Conservation (phyloP, 2,329 filamentous ascomycete genomes). For the Myriangium duriaei region DNA sequence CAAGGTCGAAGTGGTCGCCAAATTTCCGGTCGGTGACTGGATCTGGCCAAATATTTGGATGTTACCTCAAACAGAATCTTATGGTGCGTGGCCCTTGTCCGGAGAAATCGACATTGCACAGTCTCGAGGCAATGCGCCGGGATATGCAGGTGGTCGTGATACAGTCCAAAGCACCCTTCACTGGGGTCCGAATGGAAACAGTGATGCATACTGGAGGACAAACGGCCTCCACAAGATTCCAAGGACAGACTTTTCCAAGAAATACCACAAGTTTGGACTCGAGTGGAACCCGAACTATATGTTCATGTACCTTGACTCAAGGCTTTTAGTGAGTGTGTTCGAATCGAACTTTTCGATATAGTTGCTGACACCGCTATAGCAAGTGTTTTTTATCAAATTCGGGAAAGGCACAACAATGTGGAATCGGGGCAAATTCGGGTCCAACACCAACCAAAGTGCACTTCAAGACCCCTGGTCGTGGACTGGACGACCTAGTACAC, state of each 20-base stretch:
- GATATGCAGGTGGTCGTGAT: constrained; percentile 31
- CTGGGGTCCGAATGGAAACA: constrained; percentile 28
- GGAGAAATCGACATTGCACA: constrained; percentile 45
- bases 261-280: constrained; percentile 41
- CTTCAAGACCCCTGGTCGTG: constrained; percentile 50
- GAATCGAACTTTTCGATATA: background rate
- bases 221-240: constrained; percentile 18
- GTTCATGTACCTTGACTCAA: constrained; percentile 41
- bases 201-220: constrained; percentile 21
- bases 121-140: constrained; percentile 34
- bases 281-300: constrained; percentile 43
- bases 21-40: constrained; percentile 43
- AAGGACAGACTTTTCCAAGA: constrained; percentile 26
- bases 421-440: constrained; percentile 53
- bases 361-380: constrained; percentile 6
- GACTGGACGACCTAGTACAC: constrained; percentile 46
- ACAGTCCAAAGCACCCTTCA: constrained; percentile 34
- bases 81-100: constrained; percentile 39
- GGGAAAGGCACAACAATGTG: constrained; percentile 34
- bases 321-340: constrained; percentile 17
- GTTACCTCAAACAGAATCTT: constrained; percentile 37
- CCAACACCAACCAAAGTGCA: constrained; percentile 47
- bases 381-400: constrained; percentile 10
- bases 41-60: constrained; percentile 41
- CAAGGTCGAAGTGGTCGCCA: constrained; percentile 41